Evolutionary conservation across 352 stramenopile species (phyloP), one percentile per base, ranked within the genome.

Genomic region (Peronospora farinosa): DNA sequence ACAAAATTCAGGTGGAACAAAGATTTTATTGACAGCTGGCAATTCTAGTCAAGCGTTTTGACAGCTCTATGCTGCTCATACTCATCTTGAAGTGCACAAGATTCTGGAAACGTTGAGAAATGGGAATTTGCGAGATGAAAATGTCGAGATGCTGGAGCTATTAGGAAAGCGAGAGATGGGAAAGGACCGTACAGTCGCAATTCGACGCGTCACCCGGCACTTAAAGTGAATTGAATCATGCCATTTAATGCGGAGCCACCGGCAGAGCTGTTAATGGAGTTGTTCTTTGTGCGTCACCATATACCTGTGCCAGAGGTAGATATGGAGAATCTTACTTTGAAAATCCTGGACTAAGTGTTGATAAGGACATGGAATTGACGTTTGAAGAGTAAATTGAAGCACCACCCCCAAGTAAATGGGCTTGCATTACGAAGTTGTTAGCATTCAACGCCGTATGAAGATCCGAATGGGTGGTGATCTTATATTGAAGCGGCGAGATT

Each of bases 231-330:
- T 67, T 94, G 76, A n/a, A 95, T 78, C 57, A 90, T 92, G 68
- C 90, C 95, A 5, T 98, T 97, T 65, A 98, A 98, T 63, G 89
- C 91, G 1, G 95, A 99, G 73, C 86, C 94, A 4, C 93, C 95
- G 7, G 54, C 74, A 2, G 78, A 96, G 54, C 63, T 98, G 31
- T 72, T 98, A n/a, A 96, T 95, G 41, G 63, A 96, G 5, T 63
- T 98, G 9, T 98, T 97, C 69, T 99, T 98, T 63, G 96, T 98
- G 54, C 75, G 96, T 4, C 96, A 99, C 76, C 96, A 99, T 67
- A 79, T 98, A 54, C 95, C 96, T 2, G 96, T 99, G 2, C 96
- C 96, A 0, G 60, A 96, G 7, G 68, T 95, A 16, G 70, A 92
- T 38, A 51, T 63, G 4, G 67, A 85, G 7, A 65, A 67, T 2